phyloP scores from a whole-genome alignment of 345 rosid species.

The Microcos paniculata region DNA sequence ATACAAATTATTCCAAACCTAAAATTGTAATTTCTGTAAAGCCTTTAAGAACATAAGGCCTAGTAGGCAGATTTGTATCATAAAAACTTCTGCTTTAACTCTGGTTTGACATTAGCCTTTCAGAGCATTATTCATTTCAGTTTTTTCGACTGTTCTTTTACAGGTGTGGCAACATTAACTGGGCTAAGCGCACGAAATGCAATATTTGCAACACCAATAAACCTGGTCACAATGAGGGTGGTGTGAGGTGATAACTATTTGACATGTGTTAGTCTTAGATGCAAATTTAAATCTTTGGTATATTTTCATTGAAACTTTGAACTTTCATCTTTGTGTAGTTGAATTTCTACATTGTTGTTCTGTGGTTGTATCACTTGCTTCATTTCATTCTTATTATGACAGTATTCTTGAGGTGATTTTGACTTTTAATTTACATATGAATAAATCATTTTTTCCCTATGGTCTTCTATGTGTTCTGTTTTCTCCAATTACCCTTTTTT shows the following conservation, averaged over 20 bases:
- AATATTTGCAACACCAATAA: slow-evolving; percentile 96
- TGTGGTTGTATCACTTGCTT: background rate
- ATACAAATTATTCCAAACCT: background rate
- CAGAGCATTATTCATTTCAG: slow-evolving; percentile 2
- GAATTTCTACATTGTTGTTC: background rate
- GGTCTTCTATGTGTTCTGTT: background rate
- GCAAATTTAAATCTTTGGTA: slow-evolving; percentile 1
- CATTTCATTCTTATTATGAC: background rate
- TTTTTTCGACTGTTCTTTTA: slow-evolving; percentile 8
- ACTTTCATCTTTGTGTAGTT: background rate
- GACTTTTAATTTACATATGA: background rate
- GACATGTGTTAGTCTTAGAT: background rate
- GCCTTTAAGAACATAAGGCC: slow-evolving; percentile 1
- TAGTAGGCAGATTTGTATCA: background rate
- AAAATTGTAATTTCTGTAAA: background rate
- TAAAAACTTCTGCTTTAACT: background rate
- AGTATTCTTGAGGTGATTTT: background rate
- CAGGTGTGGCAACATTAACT: slow-evolving; percentile 98
- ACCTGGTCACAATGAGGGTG: slow-evolving; percentile 95
- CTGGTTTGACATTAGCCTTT: background rate
- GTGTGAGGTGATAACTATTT: slow-evolving; percentile 63
- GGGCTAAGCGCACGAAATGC: slow-evolving; percentile 97
- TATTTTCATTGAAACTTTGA: slow-evolving; percentile 1
- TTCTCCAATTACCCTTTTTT: background rate
- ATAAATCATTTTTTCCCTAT: background rate